phyloP scores from a whole-genome alignment of 2,329 filamentous ascomycete species.

The Dissoconium aciculare region DNA sequence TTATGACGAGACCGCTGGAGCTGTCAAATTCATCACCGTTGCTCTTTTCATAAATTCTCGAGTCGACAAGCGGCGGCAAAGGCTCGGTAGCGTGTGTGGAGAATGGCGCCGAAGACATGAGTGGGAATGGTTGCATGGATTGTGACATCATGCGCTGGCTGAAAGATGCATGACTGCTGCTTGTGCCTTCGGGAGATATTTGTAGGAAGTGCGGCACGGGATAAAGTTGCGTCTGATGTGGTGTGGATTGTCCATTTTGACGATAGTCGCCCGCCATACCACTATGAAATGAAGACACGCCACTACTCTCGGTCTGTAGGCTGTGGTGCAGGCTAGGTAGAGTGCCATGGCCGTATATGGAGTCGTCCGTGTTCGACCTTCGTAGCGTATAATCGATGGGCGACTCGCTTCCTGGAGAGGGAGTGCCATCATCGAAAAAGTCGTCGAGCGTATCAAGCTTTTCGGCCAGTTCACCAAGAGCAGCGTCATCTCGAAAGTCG shows the following conservation, averaged over 20 bases:
- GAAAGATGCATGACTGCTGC: no score
- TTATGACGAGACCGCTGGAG: slow-evolving; percentile 26
- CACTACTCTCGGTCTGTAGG: slow-evolving; percentile 53
- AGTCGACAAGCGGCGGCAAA: no score
- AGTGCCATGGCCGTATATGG: no score
- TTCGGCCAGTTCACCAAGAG: slow-evolving; percentile 64
- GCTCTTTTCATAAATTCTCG: not conserved
- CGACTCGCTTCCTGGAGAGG: no score
- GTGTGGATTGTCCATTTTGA: not conserved
- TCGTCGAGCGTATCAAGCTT: slow-evolving; percentile 41
- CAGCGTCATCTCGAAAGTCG: slow-evolving; percentile 50
- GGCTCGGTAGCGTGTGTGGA: no score
- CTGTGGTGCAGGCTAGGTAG: slow-evolving; percentile 80
- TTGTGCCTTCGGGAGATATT: no score
- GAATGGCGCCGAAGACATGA: no score
- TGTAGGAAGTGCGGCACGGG: not conserved
- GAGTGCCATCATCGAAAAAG: slow-evolving; percentile 36
- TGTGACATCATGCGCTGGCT: no score
- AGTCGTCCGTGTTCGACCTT: no score
- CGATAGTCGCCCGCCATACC: slow-evolving; percentile 50
- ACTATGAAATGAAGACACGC: slow-evolving; percentile 66
- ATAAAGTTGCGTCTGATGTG: not conserved
- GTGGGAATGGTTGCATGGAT: no score
- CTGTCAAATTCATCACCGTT: slow-evolving; percentile 39
- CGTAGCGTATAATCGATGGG: no score